These are phyloP conservation scores for Lentinula edodes DNA, from an alignment of 768 basidiomycete species.

Conservation along the genomic window DNA sequence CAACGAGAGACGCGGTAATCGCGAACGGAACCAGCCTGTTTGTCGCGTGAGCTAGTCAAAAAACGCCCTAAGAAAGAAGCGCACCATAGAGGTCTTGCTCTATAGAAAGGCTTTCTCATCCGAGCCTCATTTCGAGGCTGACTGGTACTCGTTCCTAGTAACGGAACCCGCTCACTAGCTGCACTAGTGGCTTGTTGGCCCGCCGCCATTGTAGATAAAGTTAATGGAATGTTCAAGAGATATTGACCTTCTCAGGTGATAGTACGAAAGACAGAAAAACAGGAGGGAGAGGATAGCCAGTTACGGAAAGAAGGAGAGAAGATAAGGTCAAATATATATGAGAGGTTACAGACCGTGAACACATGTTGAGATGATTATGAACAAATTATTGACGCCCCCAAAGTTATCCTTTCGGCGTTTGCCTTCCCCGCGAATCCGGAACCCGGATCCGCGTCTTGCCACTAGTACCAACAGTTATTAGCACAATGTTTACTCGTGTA, in stretches of 20 bases:
- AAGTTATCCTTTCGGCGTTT: background rate
- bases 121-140: slow-evolving; percentile 10
- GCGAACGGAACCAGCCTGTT: slow-evolving; percentile 77
- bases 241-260: background rate
- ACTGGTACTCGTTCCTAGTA: slow-evolving; percentile 8
- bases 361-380: background rate
- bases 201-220: background rate
- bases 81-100: slow-evolving; percentile 46
- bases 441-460: too few relatives aligned
- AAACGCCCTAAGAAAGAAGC: background rate
- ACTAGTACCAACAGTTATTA: too few relatives aligned
- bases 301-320: background rate
- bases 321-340: background rate
- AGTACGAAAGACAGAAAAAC: background rate
- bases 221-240: background rate
- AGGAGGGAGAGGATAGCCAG: background rate
- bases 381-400: background rate
- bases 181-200: background rate
- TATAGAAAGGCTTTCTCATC: slow-evolving; percentile 44
- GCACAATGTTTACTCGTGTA: too few relatives aligned
- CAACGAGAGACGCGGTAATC: slow-evolving; percentile 57
- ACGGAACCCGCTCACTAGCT: slow-evolving; percentile 11
- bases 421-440: too few relatives aligned
- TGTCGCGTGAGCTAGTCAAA: background rate
- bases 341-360: background rate